A percentile compares a stretch with the other conserved stretches of the same genome.
Evolutionary conservation across 352 stramenopile species (phyloP).

Genomic region (Phytophthora megakarya): DNA sequence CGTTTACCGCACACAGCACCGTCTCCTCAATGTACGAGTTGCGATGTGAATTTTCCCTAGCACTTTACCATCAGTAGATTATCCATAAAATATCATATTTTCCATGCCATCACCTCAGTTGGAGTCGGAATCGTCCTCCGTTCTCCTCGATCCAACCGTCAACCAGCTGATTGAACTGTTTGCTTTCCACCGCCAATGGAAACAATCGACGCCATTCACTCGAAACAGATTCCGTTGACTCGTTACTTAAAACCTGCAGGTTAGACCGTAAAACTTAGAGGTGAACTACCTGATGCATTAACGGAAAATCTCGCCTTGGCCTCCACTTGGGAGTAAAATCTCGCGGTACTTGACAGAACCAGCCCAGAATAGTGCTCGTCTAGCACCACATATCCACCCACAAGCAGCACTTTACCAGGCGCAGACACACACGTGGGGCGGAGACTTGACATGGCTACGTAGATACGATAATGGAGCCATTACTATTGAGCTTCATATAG

Average conservation of each 20-base stretch:
- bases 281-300: neutral
- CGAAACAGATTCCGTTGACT: neutral
- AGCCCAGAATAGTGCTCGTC: conserved; percentile 90
- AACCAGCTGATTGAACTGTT: conserved; percentile 88
- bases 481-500: conserved; percentile 1
- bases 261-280: neutral
- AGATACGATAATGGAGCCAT: neutral
- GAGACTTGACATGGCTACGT: conserved; percentile 14
- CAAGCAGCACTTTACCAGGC: conserved; percentile 97
- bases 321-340: conserved; percentile 92
- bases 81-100: neutral
- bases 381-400: conserved; percentile 96
- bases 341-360: conserved; percentile 91
- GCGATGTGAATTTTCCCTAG: conserved; percentile 45
- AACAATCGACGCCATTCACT: conserved; percentile 31
- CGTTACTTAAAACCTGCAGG: conserved; percentile 7
- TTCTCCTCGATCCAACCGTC: conserved; percentile 38
- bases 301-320: conserved; percentile 11
- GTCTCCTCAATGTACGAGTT: conserved; percentile 94
- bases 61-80: neutral
- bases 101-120: conserved; percentile 32
- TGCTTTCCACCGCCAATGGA: conserved; percentile 77
- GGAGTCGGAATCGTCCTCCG: conserved; percentile 32
- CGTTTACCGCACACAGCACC: conserved; percentile 74
- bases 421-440: conserved; percentile 78